Percentiles rank a stretch among this genome's conserved stretches.
phyloP scores from a whole-genome alignment of 495 filamentous ascomycete genomes.

The Aspergillus funiculosus region DNA sequence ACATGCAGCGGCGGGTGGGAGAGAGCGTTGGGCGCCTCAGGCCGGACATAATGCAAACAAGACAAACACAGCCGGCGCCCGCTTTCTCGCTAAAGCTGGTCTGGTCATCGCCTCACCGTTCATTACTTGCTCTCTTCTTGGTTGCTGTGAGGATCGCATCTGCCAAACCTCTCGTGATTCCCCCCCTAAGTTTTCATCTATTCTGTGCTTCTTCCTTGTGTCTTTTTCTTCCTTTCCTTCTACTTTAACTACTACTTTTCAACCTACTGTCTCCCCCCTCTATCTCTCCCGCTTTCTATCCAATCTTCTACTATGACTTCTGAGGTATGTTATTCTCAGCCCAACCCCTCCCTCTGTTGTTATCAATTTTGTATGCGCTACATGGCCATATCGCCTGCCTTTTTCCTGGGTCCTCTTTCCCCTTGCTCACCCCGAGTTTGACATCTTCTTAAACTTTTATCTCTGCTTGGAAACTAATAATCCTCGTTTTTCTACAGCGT shows the following conservation, averaged over 20 bases:
- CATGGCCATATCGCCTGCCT: neutral
- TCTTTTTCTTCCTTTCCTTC: constrained; percentile 8
- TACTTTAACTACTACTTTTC: constrained; percentile 8
- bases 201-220: constrained; percentile 10
- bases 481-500: constrained; percentile 52
- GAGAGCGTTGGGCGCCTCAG: no score
- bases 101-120: constrained; percentile 28
- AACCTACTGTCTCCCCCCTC: constrained; percentile 5
- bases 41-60: constrained; percentile 14
- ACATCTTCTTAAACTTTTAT: constrained; percentile 8
- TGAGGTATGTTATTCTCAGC: constrained; percentile 41
- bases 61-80: constrained; percentile 21
- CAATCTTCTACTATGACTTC: constrained; percentile 37
- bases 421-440: constrained; percentile 22
- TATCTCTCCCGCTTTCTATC: constrained; percentile 9
- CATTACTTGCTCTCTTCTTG: constrained; percentile 16
- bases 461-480: constrained; percentile 17
- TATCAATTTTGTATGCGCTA: constrained; percentile 10
- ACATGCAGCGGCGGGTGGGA: no score
- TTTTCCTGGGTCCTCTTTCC: neutral
- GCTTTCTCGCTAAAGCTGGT: constrained; percentile 24
- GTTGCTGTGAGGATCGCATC: constrained; percentile 29
- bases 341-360: constrained; percentile 34
- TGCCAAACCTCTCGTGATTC: constrained; percentile 21
- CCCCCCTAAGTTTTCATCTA: constrained; percentile 14